Evolutionary conservation across 2,329 filamentous ascomycete species (phyloP).

Genomic region (Diplodia mutila): DNA sequence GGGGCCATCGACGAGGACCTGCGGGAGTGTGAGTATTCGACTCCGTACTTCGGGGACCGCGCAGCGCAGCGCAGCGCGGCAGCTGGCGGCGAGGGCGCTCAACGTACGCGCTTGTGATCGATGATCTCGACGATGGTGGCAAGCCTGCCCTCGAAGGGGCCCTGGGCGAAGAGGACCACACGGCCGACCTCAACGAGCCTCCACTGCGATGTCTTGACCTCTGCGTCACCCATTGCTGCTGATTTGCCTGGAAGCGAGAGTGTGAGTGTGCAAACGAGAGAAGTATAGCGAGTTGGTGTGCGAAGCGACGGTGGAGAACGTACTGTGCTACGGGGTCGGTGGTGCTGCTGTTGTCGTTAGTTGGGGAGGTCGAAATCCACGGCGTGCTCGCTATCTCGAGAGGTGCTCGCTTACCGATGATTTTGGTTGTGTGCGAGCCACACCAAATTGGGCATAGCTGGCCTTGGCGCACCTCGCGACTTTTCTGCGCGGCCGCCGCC

Average conservation of each 20-base stretch:
- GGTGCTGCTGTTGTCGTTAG: constrained; percentile 29
- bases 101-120: constrained; percentile 99
- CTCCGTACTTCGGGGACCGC: background rate
- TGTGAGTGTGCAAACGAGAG: constrained; percentile 30
- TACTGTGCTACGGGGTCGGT: constrained; percentile 45
- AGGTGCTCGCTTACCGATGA: constrained; percentile 24
- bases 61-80: background rate
- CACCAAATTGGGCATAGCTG: background rate
- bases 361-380: constrained; percentile 27
- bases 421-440: constrained; percentile 25
- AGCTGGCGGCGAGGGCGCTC: background rate
- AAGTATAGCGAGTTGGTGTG: background rate
- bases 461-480: constrained; percentile 11
- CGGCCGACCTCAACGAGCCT: constrained; percentile 98
- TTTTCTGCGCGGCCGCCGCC: constrained; percentile 11
- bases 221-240: constrained; percentile 53
- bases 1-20: constrained; percentile 97
- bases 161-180: constrained; percentile 86
- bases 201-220: constrained; percentile 60
- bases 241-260: constrained; percentile 38
- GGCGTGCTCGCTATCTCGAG: constrained; percentile 19
- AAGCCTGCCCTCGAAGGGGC: constrained; percentile 81
- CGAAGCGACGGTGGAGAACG: constrained; percentile 31
- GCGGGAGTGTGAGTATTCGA: constrained; percentile 38
- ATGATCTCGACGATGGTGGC: constrained; percentile 98